Percentiles rank a stretch among this genome's conserved stretches.
Conservation (phyloP, 2,329 filamentous ascomycete genomes). For the Chrysoporthe austroafricana region DNA sequence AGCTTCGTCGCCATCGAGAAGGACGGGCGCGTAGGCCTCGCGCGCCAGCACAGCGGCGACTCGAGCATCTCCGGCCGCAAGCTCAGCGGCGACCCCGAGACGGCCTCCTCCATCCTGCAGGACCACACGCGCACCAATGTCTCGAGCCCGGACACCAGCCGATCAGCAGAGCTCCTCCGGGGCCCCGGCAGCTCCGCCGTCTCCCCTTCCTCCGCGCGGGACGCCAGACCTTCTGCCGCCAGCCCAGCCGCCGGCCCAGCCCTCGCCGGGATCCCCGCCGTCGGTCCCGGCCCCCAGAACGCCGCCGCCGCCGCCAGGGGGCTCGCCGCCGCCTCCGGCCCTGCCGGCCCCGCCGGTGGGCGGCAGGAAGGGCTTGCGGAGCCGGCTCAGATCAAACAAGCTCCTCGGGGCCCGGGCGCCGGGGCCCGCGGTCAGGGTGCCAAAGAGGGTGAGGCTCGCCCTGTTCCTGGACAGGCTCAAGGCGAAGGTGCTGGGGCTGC, state of each 20-base stretch:
- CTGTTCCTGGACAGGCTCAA: constrained; percentile 14
- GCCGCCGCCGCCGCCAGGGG: constrained; percentile 2
- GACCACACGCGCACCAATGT: constrained; percentile 43
- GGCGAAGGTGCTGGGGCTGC: constrained; percentile 10
- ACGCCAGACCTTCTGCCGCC: constrained; percentile 35
- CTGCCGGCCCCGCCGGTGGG: neutral
- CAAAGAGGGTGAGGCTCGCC: constrained; percentile 17
- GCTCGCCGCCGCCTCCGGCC: constrained; percentile 8
- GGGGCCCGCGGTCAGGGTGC: constrained; percentile 13
- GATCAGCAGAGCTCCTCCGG: constrained; percentile 21
- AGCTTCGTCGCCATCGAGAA: constrained; percentile 76
- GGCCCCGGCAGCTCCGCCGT: constrained; percentile 9
- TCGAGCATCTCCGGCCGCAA: constrained; percentile 44
- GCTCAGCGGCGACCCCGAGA: constrained; percentile 44
- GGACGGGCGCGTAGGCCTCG: constrained; percentile 60
- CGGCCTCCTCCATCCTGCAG: constrained; percentile 42
- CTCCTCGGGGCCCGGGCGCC: constrained; percentile 12
- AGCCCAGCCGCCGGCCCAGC: constrained; percentile 28
- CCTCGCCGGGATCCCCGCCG: constrained; percentile 28
- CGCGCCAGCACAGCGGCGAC: constrained; percentile 48
- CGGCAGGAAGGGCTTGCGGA: constrained; percentile 27
- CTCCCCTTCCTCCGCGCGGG: constrained; percentile 35
- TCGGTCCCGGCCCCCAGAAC: constrained; percentile 4
- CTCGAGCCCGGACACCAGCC: constrained; percentile 13
- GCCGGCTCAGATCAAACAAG: constrained; percentile 26